Base-by-base conservation (phyloP, 2,329 filamentous ascomycete genomes). In the Penicillium sp. region DNA sequence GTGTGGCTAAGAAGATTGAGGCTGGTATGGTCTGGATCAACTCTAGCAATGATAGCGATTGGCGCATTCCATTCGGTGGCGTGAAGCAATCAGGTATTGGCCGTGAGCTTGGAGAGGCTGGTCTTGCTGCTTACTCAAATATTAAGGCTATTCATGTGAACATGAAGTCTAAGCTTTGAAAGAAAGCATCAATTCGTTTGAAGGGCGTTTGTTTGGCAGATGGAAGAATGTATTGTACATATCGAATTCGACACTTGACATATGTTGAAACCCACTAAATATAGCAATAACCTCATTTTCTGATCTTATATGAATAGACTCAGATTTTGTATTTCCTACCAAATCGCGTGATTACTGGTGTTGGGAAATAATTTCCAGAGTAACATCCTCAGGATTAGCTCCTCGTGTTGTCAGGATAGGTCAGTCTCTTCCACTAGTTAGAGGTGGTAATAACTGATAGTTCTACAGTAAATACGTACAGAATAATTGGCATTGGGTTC, bases 11-110 rank as follows among this genome's bases (percentile, higher is more conserved):
- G 45, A 63, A 67, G 47, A 70, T 76, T 14, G 69, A 75, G 58
- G 69, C 73, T 7, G 73, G 73, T 50, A 75, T 73, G 69, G 73
- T 75, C 4, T 75, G 72, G 71, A 69, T 75, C 37, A 76, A 76
- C 57, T 74, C 68, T 33, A 71, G 66, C 54, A 69, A 70, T 47
- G 71, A 75, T 48, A 69, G 67, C 33, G 70, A 76, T 52, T 68
- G 67, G 57, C 61, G 69, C 2, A 69, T 74, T 49, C 71, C 73
- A 0, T 75, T 73, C 52, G 73, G 73, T 44, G 73, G 73, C 22
- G 78, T 82, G 10, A 84, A 84, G 70, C 78, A 81, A 69, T 78
- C 74, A 60, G 81, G 81, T 4, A 82, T 82, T 63, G 81, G 81
- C 17, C 67, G 80, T 37, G 81, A 83, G 67, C 66, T 82, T 26